phyloP scores from a whole-genome alignment of 1,139 yeast genomes.

The Geotrichum restrictum region DNA sequence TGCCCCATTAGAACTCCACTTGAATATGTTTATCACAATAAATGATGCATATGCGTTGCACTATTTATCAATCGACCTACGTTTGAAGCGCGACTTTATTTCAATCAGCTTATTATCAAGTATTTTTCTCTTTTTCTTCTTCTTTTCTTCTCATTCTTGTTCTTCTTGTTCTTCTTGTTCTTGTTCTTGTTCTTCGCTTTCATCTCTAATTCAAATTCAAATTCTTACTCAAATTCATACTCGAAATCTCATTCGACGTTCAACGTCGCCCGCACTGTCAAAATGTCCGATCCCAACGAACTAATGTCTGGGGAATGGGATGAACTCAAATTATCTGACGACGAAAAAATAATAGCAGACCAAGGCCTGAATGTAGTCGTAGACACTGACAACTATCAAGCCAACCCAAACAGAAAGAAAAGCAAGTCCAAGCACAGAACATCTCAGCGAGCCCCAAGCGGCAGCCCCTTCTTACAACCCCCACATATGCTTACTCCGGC shows the following conservation, averaged over 20 bases:
- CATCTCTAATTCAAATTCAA: neutral
- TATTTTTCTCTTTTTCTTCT: neutral
- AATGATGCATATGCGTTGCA: too few relatives aligned
- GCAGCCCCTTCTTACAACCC: neutral
- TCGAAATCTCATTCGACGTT: too few relatives aligned
- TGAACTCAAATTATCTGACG: slow-evolving; percentile 11
- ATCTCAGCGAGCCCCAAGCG: neutral
- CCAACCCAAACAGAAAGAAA: neutral
- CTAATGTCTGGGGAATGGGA: slow-evolving; percentile 9
- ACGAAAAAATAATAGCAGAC: slow-evolving; percentile 5
- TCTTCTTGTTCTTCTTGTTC: neutral
- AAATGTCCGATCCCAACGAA: slow-evolving; percentile 5
- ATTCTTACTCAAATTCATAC: too few relatives aligned
- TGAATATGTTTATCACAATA: too few relatives aligned
- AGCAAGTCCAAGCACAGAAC: neutral
- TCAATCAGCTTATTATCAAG: too few relatives aligned
- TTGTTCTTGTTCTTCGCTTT: neutral
- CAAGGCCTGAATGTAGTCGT: slow-evolving; percentile 3
- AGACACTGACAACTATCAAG: neutral
- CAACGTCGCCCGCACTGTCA: neutral
- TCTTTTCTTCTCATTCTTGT: neutral
- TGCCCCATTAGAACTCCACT: too few relatives aligned
- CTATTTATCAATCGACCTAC: too few relatives aligned
- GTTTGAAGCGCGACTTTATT: too few relatives aligned
- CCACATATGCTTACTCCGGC: neutral